These are phyloP conservation scores for Dryas alaskensis DNA, from an alignment of 306 rosid species.

Conservation along the genomic window DNA sequence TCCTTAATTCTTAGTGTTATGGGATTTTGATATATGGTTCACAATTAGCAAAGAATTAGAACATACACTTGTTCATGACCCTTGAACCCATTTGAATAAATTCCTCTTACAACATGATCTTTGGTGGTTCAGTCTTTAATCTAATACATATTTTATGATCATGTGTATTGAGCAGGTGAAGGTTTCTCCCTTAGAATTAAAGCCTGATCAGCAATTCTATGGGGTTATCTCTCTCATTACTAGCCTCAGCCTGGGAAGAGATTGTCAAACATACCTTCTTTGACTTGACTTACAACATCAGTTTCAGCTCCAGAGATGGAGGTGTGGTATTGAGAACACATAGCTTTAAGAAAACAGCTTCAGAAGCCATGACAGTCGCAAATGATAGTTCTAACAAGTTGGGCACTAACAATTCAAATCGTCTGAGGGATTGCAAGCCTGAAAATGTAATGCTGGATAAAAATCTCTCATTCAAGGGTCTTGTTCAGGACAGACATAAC, in stretches of 20 bases:
- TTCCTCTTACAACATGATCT: neutral
- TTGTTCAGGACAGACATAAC: constrained; percentile 30
- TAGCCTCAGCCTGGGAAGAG: constrained; percentile 56
- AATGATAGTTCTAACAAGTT: constrained; percentile 28
- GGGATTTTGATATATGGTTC: neutral
- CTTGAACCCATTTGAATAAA: too few relatives aligned
- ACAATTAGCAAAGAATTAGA: too few relatives aligned
- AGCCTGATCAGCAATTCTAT: constrained; percentile 25
- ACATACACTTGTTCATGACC: too few relatives aligned
- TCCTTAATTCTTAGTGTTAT: neutral
- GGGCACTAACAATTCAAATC: constrained; percentile 21
- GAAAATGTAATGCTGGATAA: constrained; percentile 43
- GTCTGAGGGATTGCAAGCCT: constrained; percentile 53
- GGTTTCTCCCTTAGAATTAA: constrained; percentile 2
- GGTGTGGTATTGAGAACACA: constrained; percentile 43
- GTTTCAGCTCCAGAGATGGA: constrained; percentile 42
- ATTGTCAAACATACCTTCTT: constrained; percentile 36
- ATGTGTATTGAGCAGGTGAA: constrained; percentile 8
- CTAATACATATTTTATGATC: neutral
- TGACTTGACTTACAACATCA: constrained; percentile 26
- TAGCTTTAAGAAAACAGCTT: constrained; percentile 55
- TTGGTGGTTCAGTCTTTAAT: neutral
- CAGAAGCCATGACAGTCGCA: constrained; percentile 33
- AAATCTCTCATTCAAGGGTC: constrained; percentile 40
- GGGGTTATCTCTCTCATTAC: constrained; percentile 65